phyloP scores from a whole-genome alignment of 371 early-diverging fungal genomes.

The Mortierella sp. region DNA sequence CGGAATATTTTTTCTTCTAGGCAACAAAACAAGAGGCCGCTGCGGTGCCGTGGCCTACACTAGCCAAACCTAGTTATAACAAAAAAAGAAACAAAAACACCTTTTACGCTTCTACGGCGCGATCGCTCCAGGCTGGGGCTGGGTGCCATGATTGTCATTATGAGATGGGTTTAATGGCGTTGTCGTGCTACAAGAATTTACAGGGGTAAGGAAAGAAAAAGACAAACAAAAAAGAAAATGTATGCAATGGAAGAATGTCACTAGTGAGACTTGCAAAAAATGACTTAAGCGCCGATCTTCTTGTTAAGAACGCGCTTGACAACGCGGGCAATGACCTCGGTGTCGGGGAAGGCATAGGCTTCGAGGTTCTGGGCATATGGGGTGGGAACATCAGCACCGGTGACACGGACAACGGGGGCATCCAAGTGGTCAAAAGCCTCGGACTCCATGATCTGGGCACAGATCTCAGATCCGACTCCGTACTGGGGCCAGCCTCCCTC shows the following conservation, averaged over 20 bases:
- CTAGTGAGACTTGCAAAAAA: neutral
- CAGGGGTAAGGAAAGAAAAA: conserved; percentile 1
- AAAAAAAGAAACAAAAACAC: neutral
- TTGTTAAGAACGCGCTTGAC: conserved; percentile 73
- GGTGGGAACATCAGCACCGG: conserved; percentile 99
- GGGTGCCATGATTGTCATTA: neutral
- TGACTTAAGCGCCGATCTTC: conserved; percentile 59
- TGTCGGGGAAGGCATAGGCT: conserved; percentile 89
- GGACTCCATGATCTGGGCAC: conserved; percentile 96
- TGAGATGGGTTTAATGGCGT: neutral
- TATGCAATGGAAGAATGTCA: neutral
- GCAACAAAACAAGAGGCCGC: too few species aligned
- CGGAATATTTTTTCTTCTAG: too few species aligned
- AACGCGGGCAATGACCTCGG: conserved; percentile 86
- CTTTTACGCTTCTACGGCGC: too few species aligned
- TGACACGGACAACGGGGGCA: conserved; percentile 95
- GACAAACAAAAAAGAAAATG: conserved; percentile 6
- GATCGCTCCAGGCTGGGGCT: neutral
- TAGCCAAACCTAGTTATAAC: too few species aligned
- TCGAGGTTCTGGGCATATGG: conserved; percentile 99
- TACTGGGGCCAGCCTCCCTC: conserved; percentile 99
- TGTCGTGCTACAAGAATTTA: conserved; percentile 15
- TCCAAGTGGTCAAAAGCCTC: conserved; percentile 97
- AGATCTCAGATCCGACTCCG: conserved; percentile 98
- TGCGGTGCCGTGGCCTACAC: too few species aligned